phyloP scores from a whole-genome alignment of 805 yeast genomes.

The Ascoidea tarda region DNA sequence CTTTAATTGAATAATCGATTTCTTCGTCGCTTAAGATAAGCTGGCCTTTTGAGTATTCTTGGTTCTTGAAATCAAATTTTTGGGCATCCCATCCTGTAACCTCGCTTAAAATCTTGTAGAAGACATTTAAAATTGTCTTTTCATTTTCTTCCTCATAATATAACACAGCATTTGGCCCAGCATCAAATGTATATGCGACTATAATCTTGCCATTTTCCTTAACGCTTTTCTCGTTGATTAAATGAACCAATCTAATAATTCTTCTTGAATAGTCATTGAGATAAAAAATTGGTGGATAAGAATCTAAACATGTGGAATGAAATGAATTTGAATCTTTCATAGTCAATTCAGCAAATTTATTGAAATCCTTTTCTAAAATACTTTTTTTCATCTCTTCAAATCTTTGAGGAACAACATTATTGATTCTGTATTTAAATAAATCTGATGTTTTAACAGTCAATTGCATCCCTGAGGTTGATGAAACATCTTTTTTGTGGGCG shows the following conservation, averaged over 20 bases:
- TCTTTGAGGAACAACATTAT: constrained; percentile 74
- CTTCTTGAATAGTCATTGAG: constrained; percentile 82
- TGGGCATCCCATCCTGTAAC: constrained; percentile 59
- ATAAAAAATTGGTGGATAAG: constrained; percentile 91
- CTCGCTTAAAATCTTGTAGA: constrained; percentile 42
- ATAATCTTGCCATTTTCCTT: constrained; percentile 35
- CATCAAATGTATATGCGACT: constrained; percentile 97
- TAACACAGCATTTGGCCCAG: constrained; percentile 97
- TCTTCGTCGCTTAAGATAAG: constrained; percentile 25
- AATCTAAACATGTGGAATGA: constrained; percentile 96
- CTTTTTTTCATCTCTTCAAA: constrained; percentile 71
- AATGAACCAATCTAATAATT: constrained; percentile 65
- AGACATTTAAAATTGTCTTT: constrained; percentile 51
- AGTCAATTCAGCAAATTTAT: constrained; percentile 74
- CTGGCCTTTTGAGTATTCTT: constrained; percentile 16
- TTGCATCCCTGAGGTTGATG: constrained; percentile 96
- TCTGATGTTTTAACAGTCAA: constrained; percentile 82
- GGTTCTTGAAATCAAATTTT: constrained; percentile 14
- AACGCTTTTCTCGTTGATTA: constrained; percentile 38
- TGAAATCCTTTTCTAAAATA: constrained; percentile 62
- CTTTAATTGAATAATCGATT: constrained; percentile 26
- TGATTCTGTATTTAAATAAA: constrained; percentile 67
- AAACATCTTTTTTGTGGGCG: constrained; percentile 87
- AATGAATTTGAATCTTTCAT: constrained; percentile 96
- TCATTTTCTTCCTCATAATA: constrained; percentile 76